Base-by-base conservation (phyloP, 768 basidiomycete species). In the Gloeopeniophorella convolvens region DNA sequence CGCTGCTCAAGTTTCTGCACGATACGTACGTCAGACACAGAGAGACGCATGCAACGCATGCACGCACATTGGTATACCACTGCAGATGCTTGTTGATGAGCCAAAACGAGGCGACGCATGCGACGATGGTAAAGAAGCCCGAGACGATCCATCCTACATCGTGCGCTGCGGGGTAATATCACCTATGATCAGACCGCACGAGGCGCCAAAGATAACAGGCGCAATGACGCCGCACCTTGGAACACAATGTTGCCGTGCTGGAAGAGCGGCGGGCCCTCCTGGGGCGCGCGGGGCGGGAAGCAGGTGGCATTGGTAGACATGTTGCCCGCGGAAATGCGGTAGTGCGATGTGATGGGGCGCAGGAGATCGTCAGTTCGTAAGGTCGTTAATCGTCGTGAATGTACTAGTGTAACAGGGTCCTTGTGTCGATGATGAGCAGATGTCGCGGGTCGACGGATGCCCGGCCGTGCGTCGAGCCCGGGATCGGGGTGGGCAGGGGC, bases 61-160 rank as follows among this genome's bases (percentile, higher is more conserved):
- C 21, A 65, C 79, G 52, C 53, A 85, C 82, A 59, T 81, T 78
- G 13, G 81, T 83, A 60, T 85, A 89, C 77, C 80, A 85, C 41
- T 70, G 69, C 11, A 88, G 68, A 63, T 89, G 86, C 62, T 82
- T 82, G 63, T 70, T 68, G 40, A 89, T 79, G n/a, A 88, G 72
- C 85, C 85, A 89, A 53, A 78, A 72, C 0, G 85, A 85, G n/a
- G 71, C 68, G 16, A 70, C 62, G 4, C 73, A 73, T 3, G 85
- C 76, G 26, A 82, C 57, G 9, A 79, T 32, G 2, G 82, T 74
- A 62, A 85, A 81, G 51, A 73, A 68, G 3, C 79, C 80, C 33
- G 77, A 70, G 26, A 85, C 63, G 34, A 86, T 74, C 84, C 85
- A 87, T 0, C 85, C 86, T 51, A 84, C 80, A 68, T 83, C 77